Base-by-base conservation (phyloP, 495 filamentous ascomycete genomes). In the Hyaloscypha finlandica region DNA sequence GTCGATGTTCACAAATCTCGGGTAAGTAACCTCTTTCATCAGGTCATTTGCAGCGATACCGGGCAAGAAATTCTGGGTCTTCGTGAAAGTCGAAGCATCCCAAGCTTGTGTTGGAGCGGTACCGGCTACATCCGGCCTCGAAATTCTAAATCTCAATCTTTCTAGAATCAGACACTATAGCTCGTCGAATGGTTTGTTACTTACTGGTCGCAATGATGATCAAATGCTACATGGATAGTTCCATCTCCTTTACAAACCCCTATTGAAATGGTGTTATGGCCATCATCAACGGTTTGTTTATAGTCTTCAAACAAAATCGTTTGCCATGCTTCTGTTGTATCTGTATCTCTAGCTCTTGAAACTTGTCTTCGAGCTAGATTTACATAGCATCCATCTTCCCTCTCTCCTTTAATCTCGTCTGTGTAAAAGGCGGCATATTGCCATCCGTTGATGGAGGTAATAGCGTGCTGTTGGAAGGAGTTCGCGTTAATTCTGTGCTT, bases 381-480 rank as follows among this genome's bases (percentile, higher is more conserved):
- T 2, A 67, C 56, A 64, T 51, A 58, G 56, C 65, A 71, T 33
- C 45, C 45, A 51, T 60, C 67, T n/a, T 66, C 39, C 39, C 72
- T 70, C 20, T 56, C 56, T 5, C 63, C 68, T 31, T 72, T 66
- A 14, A 51, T 14, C 11, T n/a, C 62, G 67, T 63, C 70, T 56
- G 25, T 75, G 56, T 77, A 77, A 48, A 77, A 76, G n/a, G 70
- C 72, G 55, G 63, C 74, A 62, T 77, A 77, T 53, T 77, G 75
- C 71, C 69, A 77, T 30, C 68, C 70, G 33, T 74, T 73, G 19
- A 68, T 67, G 8, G 75, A 75, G 29, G 73, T 77, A 16, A 77
- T 63, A 1, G 67, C 71, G 56, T 72, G 70, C 48, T 75, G 72
- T 25, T 77, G 75, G 48, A 77, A 77, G 8, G 70, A 72, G 33